Evolutionary conservation across 1,284 basidiomycete genomes (phyloP).

Genomic region (Puccinia horiana): DNA sequence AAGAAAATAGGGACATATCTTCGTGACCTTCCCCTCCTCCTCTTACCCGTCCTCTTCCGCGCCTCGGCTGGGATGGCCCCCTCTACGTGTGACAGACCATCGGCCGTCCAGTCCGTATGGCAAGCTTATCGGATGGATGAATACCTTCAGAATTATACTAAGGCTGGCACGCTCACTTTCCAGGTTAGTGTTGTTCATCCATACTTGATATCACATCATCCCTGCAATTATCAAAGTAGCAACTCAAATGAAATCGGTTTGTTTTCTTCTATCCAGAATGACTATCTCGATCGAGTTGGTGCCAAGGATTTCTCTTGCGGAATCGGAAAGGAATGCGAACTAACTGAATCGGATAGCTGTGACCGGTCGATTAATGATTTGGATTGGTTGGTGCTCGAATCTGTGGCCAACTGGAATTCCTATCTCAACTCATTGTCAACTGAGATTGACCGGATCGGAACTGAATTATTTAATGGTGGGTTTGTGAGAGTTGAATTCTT

Average conservation of each 20-base stretch:
- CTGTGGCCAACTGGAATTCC: neutral
- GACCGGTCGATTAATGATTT: neutral
- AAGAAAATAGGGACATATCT: too few species aligned
- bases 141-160: neutral
- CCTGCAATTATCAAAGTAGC: too few species aligned
- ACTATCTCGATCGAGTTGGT: neutral
- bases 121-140: neutral
- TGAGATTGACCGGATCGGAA: neutral
- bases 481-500: neutral
- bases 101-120: neutral
- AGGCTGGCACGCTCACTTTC: neutral
- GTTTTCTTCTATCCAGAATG: neutral
- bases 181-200: neutral
- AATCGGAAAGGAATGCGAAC: neutral
- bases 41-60: too few species aligned
- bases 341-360: neutral
- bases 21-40: too few species aligned
- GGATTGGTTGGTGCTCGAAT: slow-evolving; percentile 1
- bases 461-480: neutral
- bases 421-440: neutral
- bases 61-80: neutral
- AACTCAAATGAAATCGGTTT: neutral
- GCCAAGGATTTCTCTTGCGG: neutral
- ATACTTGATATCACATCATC: too few species aligned
- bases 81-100: neutral